Evolutionary conservation across 352 stramenopile species (phyloP), one percentile per base, ranked within the genome.

Genomic region (Thraustotheca clavata): DNA sequence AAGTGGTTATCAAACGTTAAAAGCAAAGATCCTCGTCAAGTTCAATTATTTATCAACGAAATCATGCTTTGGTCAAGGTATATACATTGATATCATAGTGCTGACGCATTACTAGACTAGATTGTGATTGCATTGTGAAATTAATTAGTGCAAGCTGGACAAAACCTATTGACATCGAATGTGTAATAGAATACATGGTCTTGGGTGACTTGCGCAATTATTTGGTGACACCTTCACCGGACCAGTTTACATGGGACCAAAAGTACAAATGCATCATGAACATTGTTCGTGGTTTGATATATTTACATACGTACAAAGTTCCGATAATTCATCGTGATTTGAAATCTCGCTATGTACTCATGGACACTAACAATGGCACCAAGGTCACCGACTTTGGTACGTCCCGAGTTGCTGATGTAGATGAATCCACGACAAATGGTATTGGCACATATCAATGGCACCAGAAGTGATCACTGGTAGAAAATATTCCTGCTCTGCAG

Each of bases 311-410:
- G 1, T 62, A 63, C 16, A 49, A 72, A 4, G 41, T 39, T 8
- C 20, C 8, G 29, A 50, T 79, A 8, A 78, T 80, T 49, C 73
- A 80, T 57, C 69, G 73, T 20, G 73, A 80, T 48, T 50, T 86
- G 48, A 86, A 86, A 68, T 71, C 71, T 31, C 67, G 69, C 32
- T 78, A 80, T 60, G 75, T 76, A 31, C 75, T 80, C 27, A 38
- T 63, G 6, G 55, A 63, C 27, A 54, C 55, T 31, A 52, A 52
- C 6, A 52, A 52, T 24, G 75, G 76, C 0, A 78, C 79, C 11
- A 89, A 89, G 67, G 60, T 89, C 31, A 87, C 75, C 46, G 78
- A 88, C 50, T 89, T 89, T 49, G 76, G 75, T 63, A 85, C 83
- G 55, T 88, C 75, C 32, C 52, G 67, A 46, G 43, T 33, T 12